Conservation (phyloP, 2,329 filamentous ascomycete species). For the Sordariomycetes sp. region DNA sequence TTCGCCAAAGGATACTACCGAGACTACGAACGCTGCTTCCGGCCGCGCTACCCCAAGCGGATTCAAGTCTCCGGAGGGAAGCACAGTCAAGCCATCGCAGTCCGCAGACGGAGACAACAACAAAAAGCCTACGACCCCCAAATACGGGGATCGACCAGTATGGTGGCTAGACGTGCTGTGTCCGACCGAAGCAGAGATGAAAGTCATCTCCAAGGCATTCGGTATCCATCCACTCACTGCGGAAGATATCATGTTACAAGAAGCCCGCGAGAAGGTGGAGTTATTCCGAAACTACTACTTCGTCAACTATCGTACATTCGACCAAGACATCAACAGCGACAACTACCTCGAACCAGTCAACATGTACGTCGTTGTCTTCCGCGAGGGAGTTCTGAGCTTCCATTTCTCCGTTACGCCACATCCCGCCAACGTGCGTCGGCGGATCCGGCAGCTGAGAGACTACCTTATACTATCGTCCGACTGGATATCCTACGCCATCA, state of each 20-base stretch:
- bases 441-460: constrained; percentile 87
- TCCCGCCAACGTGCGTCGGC: constrained; percentile 86
- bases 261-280: constrained; percentile 96
- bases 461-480: constrained; percentile 89
- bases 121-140: constrained; percentile 32
- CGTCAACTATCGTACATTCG: constrained; percentile 95
- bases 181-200: constrained; percentile 93
- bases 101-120: constrained; percentile 2
- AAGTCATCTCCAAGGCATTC: constrained; percentile 82
- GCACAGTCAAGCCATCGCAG: constrained; percentile 4
- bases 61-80: constrained; percentile 25
- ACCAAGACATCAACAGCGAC: constrained; percentile 83
- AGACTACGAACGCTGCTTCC: constrained; percentile 19
- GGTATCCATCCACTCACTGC: constrained; percentile 92
- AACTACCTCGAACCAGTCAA: constrained; percentile 93
- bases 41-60: constrained; percentile 38
- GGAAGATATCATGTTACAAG: constrained; percentile 95
- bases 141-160: constrained; percentile 75
- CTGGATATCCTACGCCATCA: constrained; percentile 97
- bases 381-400: constrained; percentile 90
- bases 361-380: constrained; percentile 95
- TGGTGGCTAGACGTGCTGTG: constrained; percentile 95
- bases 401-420: constrained; percentile 96
- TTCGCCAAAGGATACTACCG: constrained; percentile 18
- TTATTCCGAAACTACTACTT: constrained; percentile 98